Conservation (phyloP, 2,329 filamentous ascomycete genomes). For the Trichoderma harzianum region DNA sequence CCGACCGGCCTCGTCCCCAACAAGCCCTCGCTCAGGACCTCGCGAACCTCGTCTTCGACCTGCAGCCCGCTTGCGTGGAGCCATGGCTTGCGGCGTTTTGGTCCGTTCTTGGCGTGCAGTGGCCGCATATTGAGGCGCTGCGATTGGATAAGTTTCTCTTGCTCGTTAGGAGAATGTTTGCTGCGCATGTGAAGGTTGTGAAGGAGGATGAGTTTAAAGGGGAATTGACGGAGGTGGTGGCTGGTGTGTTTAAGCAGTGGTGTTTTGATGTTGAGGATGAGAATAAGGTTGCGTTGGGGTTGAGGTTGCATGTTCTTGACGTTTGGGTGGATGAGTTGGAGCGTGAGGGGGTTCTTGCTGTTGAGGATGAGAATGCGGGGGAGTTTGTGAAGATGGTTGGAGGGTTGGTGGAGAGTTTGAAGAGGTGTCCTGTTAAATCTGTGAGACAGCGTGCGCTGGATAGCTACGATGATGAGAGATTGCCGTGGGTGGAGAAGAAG, state of each 20-base stretch:
- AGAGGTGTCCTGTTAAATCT: conserved; percentile 62
- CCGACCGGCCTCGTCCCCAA: conserved; percentile 82
- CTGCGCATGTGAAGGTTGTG: conserved; percentile 59
- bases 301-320: conserved; percentile 84
- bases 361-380: conserved; percentile 31
- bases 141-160: conserved; percentile 92
- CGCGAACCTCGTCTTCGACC: conserved; percentile 59
- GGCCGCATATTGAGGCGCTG: conserved; percentile 70
- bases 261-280: conserved; percentile 36
- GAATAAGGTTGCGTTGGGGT: conserved; percentile 70
- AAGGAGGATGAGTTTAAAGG: conserved; percentile 35
- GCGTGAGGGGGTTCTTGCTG: conserved; percentile 54
- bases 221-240: conserved; percentile 27
- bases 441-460: conserved; percentile 69
- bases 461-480: conserved; percentile 67
- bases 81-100: conserved; percentile 64
- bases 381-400: conserved; percentile 54
- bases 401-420: conserved; percentile 53
- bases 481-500: conserved; percentile 53
- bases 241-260: conserved; percentile 29
- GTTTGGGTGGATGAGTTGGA: conserved; percentile 90
- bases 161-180: conserved; percentile 74
- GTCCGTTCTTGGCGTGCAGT: conserved; percentile 66
- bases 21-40: conserved; percentile 78
- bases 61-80: conserved; percentile 46